Base-by-base conservation (phyloP, 164 flowering plant species). In the Euptelea pleiosperma region DNA sequence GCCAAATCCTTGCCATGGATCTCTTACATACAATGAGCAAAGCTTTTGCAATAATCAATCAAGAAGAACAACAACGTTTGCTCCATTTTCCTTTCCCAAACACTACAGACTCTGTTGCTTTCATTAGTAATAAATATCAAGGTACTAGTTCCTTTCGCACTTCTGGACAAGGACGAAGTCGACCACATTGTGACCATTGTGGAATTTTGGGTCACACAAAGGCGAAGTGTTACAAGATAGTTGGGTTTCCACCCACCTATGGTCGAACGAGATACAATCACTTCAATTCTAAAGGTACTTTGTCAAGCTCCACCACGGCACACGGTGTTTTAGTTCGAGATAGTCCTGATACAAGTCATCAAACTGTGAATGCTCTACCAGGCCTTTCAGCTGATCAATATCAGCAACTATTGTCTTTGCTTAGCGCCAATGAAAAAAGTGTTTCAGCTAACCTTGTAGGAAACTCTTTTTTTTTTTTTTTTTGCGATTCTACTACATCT, bases 1-100 rank as follows among this genome's bases (percentile, higher is more conserved):
- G 19, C 19, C 51, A 57, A 21, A 42, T 44, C 9, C 16, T 57
- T 6, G 16, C 47, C 7, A 57, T 57, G 51, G 51, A 57, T 18
- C 39, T 41, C 14, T 12, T 57, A 3, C 41, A 40, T 0, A 16
- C 19, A 6, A 51, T 44, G 2, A 42, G 11, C 28, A 43, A 44
- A 11, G 40, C 50, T 3, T 18, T 41, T 12, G 7, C 26, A 14
- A n/a, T 19, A 7, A 40, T 26, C 12, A n/a, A 25, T 30, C 54
- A 50, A n/a, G 54, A 50, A 30, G 47, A 31, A 31, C 3, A 31
- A 31, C 7, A 31, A 7, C 34, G 34, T 7, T 31, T 31, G 34
- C 34, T 31, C 7, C 34, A n/a, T n/a, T n/a, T 31, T 3, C 34
- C 34, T 31, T 31, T 7, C 7, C 34, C 34, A 31, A 31, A 3